Conservation (phyloP, 1,284 basidiomycete species). For the Chalciporus piperatoides region DNA sequence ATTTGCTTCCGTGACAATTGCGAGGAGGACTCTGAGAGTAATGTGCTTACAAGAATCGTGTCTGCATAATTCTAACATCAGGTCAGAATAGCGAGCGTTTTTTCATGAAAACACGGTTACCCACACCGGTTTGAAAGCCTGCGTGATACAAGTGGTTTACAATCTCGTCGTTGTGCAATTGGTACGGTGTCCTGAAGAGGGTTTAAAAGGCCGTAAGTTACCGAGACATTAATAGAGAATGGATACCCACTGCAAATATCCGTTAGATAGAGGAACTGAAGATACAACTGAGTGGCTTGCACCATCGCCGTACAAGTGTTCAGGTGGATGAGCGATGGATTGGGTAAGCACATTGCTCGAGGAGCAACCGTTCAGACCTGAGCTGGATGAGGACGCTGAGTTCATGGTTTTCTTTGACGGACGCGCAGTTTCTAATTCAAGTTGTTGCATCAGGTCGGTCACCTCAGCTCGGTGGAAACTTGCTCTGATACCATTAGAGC, state of each 20-base stretch:
- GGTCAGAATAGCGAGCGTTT: slow-evolving; percentile 11
- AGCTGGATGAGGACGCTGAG: slow-evolving; percentile 20
- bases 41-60: slow-evolving; percentile 61
- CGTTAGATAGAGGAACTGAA: slow-evolving; percentile 28
- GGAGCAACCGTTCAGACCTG: slow-evolving; percentile 23
- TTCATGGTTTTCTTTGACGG: slow-evolving; percentile 20
- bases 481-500: slow-evolving; percentile 13
- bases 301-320: slow-evolving; percentile 22
- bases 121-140: slow-evolving; percentile 75
- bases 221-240: background rate
- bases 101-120: slow-evolving; percentile 30
- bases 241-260: slow-evolving; percentile 44
- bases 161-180: slow-evolving; percentile 66
- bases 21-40: slow-evolving; percentile 11
- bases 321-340: slow-evolving; percentile 19
- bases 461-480: slow-evolving; percentile 2
- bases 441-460: background rate
- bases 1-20: slow-evolving; percentile 17
- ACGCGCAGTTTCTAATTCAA: slow-evolving; percentile 3
- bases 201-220: slow-evolving; percentile 14
- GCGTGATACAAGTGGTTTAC: slow-evolving; percentile 71
- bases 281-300: slow-evolving; percentile 21
- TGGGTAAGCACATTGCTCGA: slow-evolving; percentile 21
- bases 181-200: slow-evolving; percentile 42
- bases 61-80: slow-evolving; percentile 70